phyloP scores from a whole-genome alignment of 2,329 filamentous ascomycete genomes.

The Cladophialophora psammophila region DNA sequence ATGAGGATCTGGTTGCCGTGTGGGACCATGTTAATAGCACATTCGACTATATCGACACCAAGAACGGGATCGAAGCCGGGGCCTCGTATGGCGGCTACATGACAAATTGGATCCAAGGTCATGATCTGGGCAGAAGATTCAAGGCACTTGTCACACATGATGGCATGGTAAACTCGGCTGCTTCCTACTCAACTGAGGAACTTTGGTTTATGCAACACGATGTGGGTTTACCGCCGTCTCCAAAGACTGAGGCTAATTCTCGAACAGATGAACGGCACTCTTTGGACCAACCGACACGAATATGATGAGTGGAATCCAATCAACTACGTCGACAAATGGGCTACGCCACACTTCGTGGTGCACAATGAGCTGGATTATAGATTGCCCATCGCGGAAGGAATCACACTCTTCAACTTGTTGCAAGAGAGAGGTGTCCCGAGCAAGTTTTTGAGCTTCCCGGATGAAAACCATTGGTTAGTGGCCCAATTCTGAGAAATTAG shows the following conservation, averaged over 20 bases:
- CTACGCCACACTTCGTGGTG: conserved; percentile 82
- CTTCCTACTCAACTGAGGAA: conserved; percentile 60
- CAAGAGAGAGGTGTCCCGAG: conserved; percentile 77
- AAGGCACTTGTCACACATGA: conserved; percentile 89
- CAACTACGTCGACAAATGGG: conserved; percentile 70
- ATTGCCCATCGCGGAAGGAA: conserved; percentile 79
- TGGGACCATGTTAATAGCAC: conserved; percentile 71
- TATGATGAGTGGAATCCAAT: conserved; percentile 77
- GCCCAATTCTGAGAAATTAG: background rate
- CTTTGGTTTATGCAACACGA: conserved; percentile 61
- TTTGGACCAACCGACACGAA: conserved; percentile 63
- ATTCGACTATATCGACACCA: conserved; percentile 49
- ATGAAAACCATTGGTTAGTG: conserved; percentile 67
- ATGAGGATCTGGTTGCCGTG: conserved; percentile 79
- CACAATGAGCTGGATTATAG: conserved; percentile 88
- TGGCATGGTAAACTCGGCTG: conserved; percentile 73
- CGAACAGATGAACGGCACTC: conserved; percentile 54
- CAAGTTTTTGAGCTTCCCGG: conserved; percentile 78
- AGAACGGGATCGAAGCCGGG: conserved; percentile 50
- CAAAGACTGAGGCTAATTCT: conserved; percentile 20
- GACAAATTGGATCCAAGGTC: conserved; percentile 86
- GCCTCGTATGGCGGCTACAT: conserved; percentile 56
- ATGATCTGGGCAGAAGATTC: conserved; percentile 81
- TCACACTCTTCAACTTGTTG: conserved; percentile 81
- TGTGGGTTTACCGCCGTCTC: conserved; percentile 37